phyloP scores from a whole-genome alignment of 805 yeast species.

The Saccharomycopsis malanga region DNA sequence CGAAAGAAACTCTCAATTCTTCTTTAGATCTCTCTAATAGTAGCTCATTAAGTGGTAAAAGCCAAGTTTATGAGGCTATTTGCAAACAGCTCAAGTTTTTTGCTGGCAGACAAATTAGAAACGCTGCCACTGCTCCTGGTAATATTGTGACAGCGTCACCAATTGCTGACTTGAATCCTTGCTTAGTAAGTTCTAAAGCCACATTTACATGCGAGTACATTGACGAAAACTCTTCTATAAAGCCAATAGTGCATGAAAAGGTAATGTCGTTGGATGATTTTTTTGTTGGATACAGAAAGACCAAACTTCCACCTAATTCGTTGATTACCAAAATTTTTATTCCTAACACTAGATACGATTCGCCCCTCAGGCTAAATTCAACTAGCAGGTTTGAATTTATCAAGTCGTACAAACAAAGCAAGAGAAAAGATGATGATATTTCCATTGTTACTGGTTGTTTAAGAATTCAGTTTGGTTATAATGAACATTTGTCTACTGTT shows the following conservation, averaged over 20 bases:
- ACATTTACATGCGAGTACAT: slow-evolving; percentile 31
- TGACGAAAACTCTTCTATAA: not conserved
- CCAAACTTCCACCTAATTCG: slow-evolving; percentile 32
- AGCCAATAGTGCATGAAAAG: slow-evolving; percentile 18
- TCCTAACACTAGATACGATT: slow-evolving; percentile 31
- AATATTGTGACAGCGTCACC: slow-evolving; percentile 45
- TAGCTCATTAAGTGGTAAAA: slow-evolving; percentile 21
- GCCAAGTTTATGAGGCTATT: slow-evolving; percentile 34
- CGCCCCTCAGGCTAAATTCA: not conserved
- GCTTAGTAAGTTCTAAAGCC: slow-evolving; percentile 38
- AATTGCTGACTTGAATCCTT: slow-evolving; percentile 42
- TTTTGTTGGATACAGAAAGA: slow-evolving; percentile 38
- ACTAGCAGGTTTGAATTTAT: slow-evolving; percentile 30
- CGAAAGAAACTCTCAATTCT: slow-evolving; percentile 20
- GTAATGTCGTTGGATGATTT: slow-evolving; percentile 35
- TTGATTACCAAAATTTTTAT: slow-evolving; percentile 34
- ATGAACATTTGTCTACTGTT: slow-evolving; percentile 20
- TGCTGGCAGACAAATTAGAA: slow-evolving; percentile 44
- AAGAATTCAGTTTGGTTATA: slow-evolving; percentile 25
- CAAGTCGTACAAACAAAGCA: slow-evolving; percentile 38
- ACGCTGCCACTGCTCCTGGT: slow-evolving; percentile 45
- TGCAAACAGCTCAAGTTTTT: slow-evolving; percentile 37
- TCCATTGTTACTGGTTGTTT: slow-evolving; percentile 41
- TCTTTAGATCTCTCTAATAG: not conserved
- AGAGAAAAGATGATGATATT: slow-evolving; percentile 44